A percentile compares a stretch with the other conserved stretches of the same genome.
These are phyloP conservation scores for Mycosphaerella arachidis DNA, from an alignment of 2,329 filamentous ascomycete species.

Conservation along the genomic window DNA sequence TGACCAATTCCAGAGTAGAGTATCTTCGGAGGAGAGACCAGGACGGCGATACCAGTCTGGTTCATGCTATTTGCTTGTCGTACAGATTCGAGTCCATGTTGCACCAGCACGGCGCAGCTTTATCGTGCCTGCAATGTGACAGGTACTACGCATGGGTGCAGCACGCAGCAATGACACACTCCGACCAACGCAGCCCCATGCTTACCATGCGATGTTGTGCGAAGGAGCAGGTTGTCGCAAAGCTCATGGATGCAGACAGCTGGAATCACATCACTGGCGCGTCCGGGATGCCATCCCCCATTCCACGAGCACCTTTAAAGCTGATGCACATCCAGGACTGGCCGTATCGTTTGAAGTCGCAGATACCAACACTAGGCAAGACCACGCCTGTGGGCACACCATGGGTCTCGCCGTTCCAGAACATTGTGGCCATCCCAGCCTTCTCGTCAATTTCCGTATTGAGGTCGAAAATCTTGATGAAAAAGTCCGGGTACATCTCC, in stretches of 20 bases:
- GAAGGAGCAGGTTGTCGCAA: no score
- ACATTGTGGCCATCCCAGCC: slow-evolving; percentile 6
- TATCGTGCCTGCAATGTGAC: no score
- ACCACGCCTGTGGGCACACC: slow-evolving; percentile 1
- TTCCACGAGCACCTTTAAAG: slow-evolving; percentile 5
- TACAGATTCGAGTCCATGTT: no score
- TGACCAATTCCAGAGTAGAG: no score
- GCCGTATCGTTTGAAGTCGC: slow-evolving; percentile 9
- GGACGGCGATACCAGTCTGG: no score
- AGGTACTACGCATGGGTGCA: no score
- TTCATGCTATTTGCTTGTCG: no score
- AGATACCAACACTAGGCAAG: slow-evolving; percentile 4
- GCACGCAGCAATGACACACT: no score
- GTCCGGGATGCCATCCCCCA: slow-evolving; percentile 2
- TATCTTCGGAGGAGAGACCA: no score
- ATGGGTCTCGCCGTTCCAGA: slow-evolving; percentile 6
- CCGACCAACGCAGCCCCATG: no score
- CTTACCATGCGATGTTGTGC: no score
- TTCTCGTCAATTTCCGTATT: slow-evolving; percentile 9
- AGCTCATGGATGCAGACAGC: not conserved
- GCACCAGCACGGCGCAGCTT: no score
- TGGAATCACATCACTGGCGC: not conserved
- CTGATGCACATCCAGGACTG: slow-evolving; percentile 4
- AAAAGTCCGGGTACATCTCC: not conserved
- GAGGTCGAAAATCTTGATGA: slow-evolving; percentile 5